phyloP scores from a whole-genome alignment of 1,284 basidiomycete genomes.

The Cutaneotrichosporon dermatis region DNA sequence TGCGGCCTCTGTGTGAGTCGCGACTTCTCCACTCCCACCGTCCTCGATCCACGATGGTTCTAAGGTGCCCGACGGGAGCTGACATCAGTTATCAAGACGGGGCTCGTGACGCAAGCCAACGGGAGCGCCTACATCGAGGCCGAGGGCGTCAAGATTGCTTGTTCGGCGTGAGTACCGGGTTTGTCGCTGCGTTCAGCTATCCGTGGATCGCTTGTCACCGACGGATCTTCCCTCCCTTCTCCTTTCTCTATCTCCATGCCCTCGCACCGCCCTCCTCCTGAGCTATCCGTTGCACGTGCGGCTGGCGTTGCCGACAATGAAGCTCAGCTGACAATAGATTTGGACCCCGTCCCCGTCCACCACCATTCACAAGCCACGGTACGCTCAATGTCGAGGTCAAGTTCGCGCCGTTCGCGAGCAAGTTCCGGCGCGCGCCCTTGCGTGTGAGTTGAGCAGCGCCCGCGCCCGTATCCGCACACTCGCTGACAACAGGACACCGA shows the following conservation, averaged over 20 bases:
- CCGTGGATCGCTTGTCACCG: too few relatives aligned
- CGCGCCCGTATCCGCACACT: too few relatives aligned
- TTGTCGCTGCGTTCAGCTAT: too few relatives aligned
- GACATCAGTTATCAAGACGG: conserved; percentile 74
- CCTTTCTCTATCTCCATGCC: too few relatives aligned
- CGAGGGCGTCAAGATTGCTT: conserved; percentile 79
- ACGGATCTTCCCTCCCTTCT: too few relatives aligned
- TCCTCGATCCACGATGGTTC: too few relatives aligned
- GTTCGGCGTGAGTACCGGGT: conserved; percentile 67
- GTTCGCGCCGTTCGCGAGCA: conserved; percentile 87
- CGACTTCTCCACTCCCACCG: not conserved
- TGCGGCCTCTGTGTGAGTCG: conserved; percentile 72
- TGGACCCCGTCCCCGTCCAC: conserved; percentile 68
- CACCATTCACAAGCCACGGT: conserved; percentile 75
- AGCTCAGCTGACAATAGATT: conserved; percentile 58
- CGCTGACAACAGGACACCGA: conserved; percentile 72
- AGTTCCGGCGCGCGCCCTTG: conserved; percentile 70
- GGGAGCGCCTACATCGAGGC: conserved; percentile 93
- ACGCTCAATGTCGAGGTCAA: conserved; percentile 92
- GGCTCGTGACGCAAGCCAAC: conserved; percentile 85
- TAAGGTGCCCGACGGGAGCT: conserved; percentile 1
- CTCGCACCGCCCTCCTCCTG: too few relatives aligned
- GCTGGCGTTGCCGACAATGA: too few relatives aligned
- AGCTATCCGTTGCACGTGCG: too few relatives aligned
- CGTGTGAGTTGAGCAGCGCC: conserved; percentile 58